Percentiles rank a stretch among this genome's conserved stretches.
Evolutionary conservation across 2,329 filamentous ascomycete species (phyloP).

Genomic region (Didymosphaeria variabile): DNA sequence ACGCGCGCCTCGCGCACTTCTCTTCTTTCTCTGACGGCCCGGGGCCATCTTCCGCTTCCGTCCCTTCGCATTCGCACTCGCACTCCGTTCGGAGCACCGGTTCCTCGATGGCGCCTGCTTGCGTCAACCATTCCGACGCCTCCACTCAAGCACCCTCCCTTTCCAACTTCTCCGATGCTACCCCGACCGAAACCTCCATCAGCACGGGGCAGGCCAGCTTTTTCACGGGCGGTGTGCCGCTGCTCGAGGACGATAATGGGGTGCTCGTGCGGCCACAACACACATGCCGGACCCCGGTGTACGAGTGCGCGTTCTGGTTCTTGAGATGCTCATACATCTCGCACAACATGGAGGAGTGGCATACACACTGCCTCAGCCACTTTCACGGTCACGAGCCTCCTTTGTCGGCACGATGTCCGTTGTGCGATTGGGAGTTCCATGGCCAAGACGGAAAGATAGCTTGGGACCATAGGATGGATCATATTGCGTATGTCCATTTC

Average conservation of each 20-base stretch:
- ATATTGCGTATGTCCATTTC: conserved; percentile 30
- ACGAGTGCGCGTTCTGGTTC: conserved; percentile 41
- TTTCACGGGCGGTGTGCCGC: conserved; percentile 29
- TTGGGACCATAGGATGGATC: conserved; percentile 37
- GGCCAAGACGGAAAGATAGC: conserved; percentile 24
- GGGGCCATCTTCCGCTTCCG: conserved; percentile 21
- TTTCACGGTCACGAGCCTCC: conserved; percentile 37
- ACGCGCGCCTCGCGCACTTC: conserved; percentile 38
- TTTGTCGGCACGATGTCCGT: conserved; percentile 32
- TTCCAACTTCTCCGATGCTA: conserved; percentile 32
- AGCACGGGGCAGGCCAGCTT: conserved; percentile 32
- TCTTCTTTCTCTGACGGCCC: conserved; percentile 24
- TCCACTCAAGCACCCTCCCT: conserved; percentile 34
- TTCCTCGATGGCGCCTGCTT: conserved; percentile 45
- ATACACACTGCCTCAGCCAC: conserved; percentile 34
- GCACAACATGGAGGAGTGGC: conserved; percentile 33
- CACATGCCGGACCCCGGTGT: conserved; percentile 23
- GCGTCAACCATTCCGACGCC: conserved; percentile 37
- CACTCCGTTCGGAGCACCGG: conserved; percentile 25
- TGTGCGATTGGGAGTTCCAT: conserved; percentile 34
- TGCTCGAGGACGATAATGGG: conserved; percentile 37
- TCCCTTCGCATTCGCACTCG: conserved; percentile 22
- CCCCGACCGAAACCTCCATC: conserved; percentile 37
- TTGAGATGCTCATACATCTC: conserved; percentile 36
- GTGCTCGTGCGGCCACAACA: conserved; percentile 31